phyloP scores from a whole-genome alignment of 176 grass and related monocot genomes.

The Carex pumila region DNA sequence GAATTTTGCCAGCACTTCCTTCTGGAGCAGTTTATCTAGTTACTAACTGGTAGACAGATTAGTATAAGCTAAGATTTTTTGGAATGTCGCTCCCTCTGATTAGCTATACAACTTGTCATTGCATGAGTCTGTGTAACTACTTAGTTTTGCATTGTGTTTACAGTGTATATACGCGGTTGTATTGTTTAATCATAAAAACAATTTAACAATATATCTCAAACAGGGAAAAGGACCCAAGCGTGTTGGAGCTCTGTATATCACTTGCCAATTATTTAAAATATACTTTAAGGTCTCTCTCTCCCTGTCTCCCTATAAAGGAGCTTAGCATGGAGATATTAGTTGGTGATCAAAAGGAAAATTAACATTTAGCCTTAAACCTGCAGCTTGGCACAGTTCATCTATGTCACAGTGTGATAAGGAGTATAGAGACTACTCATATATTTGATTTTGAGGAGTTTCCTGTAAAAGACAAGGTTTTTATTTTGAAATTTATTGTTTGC shows the following conservation, averaged over 20 bases:
- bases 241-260: constrained; percentile 84
- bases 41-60: not conserved
- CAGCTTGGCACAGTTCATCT: constrained; percentile 98
- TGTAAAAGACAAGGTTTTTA: constrained; percentile 71
- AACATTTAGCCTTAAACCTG: constrained; percentile 30
- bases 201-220: not conserved
- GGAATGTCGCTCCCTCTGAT: not conserved
- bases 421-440: constrained; percentile 89
- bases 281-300: constrained; percentile 70
- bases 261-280: constrained; percentile 96
- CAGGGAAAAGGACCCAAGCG: constrained; percentile 97
- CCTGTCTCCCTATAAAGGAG: not conserved
- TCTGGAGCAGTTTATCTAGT: not conserved
- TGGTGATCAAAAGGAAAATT: not conserved
- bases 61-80: not conserved
- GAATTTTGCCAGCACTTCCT: not conserved
- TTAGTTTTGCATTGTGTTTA: constrained; percentile 8
- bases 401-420: constrained; percentile 89
- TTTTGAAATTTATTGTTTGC: not conserved
- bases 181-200: constrained; percentile 12
- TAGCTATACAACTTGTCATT: not conserved
- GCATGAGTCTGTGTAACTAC: not conserved
- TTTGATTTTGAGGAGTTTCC: constrained; percentile 98
- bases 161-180: not conserved
- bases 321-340: not conserved